Evolutionary conservation across 805 yeast genomes (phyloP).

Genomic region (Ogataea methylovora): DNA sequence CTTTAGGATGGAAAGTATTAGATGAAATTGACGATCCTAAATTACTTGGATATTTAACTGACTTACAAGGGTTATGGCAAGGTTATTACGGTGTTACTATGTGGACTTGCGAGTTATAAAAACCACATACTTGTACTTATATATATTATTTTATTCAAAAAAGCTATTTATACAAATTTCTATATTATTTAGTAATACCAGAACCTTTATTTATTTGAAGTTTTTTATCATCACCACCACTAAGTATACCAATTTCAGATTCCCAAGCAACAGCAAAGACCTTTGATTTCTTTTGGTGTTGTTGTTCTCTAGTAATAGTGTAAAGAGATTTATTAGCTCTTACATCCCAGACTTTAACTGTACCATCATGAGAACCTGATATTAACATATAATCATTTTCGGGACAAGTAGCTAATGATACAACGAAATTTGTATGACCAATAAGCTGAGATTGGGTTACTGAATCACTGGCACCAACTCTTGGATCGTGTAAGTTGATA

Average conservation of each 20-base stretch:
- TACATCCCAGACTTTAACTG: constrained; percentile 92
- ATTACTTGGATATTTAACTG: constrained; percentile 60
- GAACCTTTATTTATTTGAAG: constrained; percentile 59
- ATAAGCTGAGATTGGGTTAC: constrained; percentile 63
- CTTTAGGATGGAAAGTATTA: constrained; percentile 57
- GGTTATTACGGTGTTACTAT: constrained; percentile 65
- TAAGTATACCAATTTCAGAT: constrained; percentile 66
- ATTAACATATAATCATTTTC: constrained; percentile 74
- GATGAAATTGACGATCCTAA: constrained; percentile 24
- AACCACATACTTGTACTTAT: background rate
- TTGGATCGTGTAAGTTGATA: constrained; percentile 87
- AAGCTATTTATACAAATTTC: background rate
- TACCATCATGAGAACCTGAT: constrained; percentile 95
- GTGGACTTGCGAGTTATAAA: constrained; percentile 33
- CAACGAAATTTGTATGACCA: constrained; percentile 92
- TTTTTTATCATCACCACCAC: constrained; percentile 94
- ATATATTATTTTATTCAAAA: constrained; percentile 1
- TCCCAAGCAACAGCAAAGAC: constrained; percentile 90
- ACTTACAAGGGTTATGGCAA: constrained; percentile 61
- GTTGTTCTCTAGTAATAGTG: constrained; percentile 60
- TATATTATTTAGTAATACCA: constrained; percentile 4
- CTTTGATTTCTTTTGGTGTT: constrained; percentile 44
- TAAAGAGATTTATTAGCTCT: constrained; percentile 78
- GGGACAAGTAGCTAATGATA: constrained; percentile 66
- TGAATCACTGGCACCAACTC: constrained; percentile 51